These are phyloP conservation scores for Penicillium fuscoglaucum DNA, from an alignment of 2,329 filamentous ascomycete genomes.

Conservation along the genomic window DNA sequence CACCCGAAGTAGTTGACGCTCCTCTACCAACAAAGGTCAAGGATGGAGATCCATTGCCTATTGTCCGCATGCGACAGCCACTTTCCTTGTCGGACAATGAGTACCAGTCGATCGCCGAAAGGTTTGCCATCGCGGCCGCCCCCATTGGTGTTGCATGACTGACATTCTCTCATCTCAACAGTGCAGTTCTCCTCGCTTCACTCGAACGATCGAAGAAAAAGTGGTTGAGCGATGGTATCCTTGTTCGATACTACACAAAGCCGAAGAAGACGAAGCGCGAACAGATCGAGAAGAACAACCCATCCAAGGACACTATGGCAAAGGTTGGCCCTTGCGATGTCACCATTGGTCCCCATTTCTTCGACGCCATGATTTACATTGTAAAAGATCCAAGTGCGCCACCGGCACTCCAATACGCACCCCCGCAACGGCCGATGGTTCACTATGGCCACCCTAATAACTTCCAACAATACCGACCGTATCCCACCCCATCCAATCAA, in stretches of 20 bases:
- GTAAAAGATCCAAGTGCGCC: constrained; percentile 52
- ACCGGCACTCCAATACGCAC: constrained; percentile 40
- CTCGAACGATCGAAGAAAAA: constrained; percentile 60
- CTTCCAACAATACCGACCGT: constrained; percentile 46
- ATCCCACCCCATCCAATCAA: constrained; percentile 33
- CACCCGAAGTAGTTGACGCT: constrained; percentile 37
- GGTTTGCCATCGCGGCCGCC: constrained; percentile 36
- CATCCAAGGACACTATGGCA: constrained; percentile 54
- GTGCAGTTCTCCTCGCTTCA: constrained; percentile 58
- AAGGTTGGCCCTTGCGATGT: constrained; percentile 60
- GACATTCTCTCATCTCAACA: constrained; percentile 27
- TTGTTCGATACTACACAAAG: constrained; percentile 60
- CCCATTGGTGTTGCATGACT: constrained; percentile 13
- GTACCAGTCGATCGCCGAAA: constrained; percentile 62
- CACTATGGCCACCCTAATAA: constrained; percentile 44
- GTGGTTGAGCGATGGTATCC: constrained; percentile 56
- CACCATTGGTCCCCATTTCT: constrained; percentile 63
- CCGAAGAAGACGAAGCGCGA: constrained; percentile 57
- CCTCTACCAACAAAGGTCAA: constrained; percentile 54
- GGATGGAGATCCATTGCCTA: constrained; percentile 57
- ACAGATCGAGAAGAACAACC: constrained; percentile 48
- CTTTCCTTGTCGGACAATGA: constrained; percentile 51
- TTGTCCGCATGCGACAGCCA: constrained; percentile 52
- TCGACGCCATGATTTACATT: constrained; percentile 59
- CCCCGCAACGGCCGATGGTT: constrained; percentile 44